phyloP scores from a whole-genome alignment of 257 asterid genomes.

The Capsicum pubescens region DNA sequence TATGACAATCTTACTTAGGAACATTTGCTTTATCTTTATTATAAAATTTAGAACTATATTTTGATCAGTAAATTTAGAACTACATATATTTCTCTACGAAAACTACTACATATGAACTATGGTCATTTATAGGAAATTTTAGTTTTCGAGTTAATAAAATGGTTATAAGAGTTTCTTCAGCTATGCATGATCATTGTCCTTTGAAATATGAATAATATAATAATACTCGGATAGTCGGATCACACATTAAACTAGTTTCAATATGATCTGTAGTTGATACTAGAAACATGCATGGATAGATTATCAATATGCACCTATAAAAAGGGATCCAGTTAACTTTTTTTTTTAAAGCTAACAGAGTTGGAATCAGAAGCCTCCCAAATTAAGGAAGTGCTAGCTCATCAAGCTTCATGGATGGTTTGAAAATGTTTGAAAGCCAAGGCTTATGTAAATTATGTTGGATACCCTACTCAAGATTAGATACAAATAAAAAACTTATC shows the following conservation, averaged over 20 bases:
- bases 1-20: not conserved
- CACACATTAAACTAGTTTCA: not conserved
- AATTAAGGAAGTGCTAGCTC: too few species aligned
- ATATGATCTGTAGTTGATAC: not conserved
- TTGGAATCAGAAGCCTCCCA: not conserved
- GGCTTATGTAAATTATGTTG: too few species aligned
- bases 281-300: not conserved
- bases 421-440: too few species aligned
- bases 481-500: too few species aligned
- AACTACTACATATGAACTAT: not conserved
- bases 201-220: not conserved
- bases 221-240: not conserved
- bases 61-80: not conserved
- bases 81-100: not conserved
- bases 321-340: not conserved
- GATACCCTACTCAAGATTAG: too few species aligned
- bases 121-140: not conserved
- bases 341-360: not conserved
- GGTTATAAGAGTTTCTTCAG: not conserved
- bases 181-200: constrained; percentile 9
- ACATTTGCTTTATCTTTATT: not conserved
- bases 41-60: too few species aligned
- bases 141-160: not conserved
- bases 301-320: not conserved
- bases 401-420: too few species aligned